Conservation (phyloP, 768 basidiomycete species). For the Leucosporidium creatinivorum region DNA sequence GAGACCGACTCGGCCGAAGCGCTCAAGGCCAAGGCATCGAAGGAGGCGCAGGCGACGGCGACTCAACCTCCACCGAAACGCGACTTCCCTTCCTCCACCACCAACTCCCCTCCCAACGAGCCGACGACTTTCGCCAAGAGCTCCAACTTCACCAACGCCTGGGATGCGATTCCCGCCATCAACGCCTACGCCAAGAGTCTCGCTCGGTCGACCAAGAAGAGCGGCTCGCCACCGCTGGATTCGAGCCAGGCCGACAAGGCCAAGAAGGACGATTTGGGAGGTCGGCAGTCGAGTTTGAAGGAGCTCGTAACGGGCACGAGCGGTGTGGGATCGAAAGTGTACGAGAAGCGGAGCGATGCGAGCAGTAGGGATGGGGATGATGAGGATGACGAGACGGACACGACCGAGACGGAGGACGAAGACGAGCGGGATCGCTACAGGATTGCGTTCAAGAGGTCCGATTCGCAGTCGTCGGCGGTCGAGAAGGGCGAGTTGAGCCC, state of each 20-base stretch:
- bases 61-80: too few relatives aligned
- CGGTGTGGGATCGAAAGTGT: neutral
- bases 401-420: constrained; percentile 24
- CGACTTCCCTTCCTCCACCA: neutral
- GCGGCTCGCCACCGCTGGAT: neutral
- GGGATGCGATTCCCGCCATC: constrained; percentile 76
- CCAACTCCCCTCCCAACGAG: neutral
- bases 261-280: neutral
- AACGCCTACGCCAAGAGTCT: constrained; percentile 56
- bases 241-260: neutral
- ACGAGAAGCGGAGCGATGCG: constrained; percentile 10
- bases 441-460: constrained; percentile 22
- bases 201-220: constrained; percentile 1
- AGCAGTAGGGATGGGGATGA: constrained; percentile 28
- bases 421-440: constrained; percentile 30
- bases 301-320: neutral
- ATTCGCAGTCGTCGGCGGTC: neutral
- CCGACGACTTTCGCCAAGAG: neutral
- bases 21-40: too few relatives aligned
- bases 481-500: constrained; percentile 9
- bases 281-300: constrained; percentile 3
- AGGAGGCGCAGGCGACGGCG: too few relatives aligned
- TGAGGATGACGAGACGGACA: constrained; percentile 23
- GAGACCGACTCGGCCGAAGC: neutral
- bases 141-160: constrained; percentile 60